phyloP scores from a whole-genome alignment of 345 rosid genomes.

The Citrus trifoliata region DNA sequence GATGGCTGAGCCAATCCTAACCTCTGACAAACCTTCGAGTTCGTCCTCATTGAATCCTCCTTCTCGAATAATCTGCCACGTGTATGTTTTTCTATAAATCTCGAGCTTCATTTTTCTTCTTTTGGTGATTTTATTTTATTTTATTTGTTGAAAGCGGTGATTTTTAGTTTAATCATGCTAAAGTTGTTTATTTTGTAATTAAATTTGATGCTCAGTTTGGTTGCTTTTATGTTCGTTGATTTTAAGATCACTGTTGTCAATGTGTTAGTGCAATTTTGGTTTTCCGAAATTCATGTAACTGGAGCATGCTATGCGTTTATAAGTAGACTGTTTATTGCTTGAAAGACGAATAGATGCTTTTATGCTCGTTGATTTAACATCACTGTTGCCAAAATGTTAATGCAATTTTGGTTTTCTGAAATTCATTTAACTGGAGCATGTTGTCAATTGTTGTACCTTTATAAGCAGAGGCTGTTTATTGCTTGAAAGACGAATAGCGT shows the following conservation, averaged over 20 bases:
- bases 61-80: constrained; percentile 65
- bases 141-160: too few species aligned
- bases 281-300: background rate
- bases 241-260: background rate
- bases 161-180: background rate
- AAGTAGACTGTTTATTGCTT: background rate
- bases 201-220: background rate
- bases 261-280: background rate
- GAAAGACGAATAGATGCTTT: background rate
- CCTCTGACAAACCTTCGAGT: constrained; percentile 37
- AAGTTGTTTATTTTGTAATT: background rate
- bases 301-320: background rate
- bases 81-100: constrained; percentile 30
- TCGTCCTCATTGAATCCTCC: constrained; percentile 58
- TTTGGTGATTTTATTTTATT: too few species aligned
- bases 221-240: background rate
- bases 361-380: background rate
- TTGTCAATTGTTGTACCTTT: background rate
- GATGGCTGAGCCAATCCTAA: constrained; percentile 35
- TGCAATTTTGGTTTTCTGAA: background rate
- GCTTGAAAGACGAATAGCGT: background rate
- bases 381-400: background rate
- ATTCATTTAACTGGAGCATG: background rate
- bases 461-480: background rate
- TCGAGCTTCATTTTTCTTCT: background rate